phyloP scores from a whole-genome alignment of 192 early-diverging fungal species.

The Backusella luteola region DNA sequence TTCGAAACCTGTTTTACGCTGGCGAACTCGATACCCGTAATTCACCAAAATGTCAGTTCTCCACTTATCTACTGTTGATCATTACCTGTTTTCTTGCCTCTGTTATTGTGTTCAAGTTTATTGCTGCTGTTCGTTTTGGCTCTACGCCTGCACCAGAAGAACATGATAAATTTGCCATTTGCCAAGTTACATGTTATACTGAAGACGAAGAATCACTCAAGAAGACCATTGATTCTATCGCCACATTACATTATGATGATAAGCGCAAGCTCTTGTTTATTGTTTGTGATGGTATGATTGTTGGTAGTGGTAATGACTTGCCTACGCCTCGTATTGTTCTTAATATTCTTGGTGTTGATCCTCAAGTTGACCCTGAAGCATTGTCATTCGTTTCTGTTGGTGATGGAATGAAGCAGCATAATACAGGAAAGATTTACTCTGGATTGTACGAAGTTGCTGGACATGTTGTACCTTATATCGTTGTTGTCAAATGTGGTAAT shows the following conservation, averaged over 20 bases:
- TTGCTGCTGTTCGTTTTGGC: conserved; percentile 78
- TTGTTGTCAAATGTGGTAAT: conserved; percentile 92
- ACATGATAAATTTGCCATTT: conserved; percentile 96
- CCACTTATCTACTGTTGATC: conserved; percentile 65
- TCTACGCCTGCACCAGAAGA: conserved; percentile 73
- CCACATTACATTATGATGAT: conserved; percentile 79
- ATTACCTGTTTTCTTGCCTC: conserved; percentile 64
- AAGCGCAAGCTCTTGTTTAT: conserved; percentile 89
- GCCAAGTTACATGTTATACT: conserved; percentile 95
- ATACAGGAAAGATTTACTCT: conserved; percentile 96
- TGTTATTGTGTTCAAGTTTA: conserved; percentile 77
- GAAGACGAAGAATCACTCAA: conserved; percentile 85
- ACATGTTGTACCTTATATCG: conserved; percentile 92
- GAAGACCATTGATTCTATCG: conserved; percentile 83
- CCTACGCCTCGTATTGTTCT: conserved; percentile 95
- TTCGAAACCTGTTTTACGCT: conserved; percentile 65
- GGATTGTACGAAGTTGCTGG: conserved; percentile 91
- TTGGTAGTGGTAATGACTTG: conserved; percentile 93
- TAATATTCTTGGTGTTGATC: conserved; percentile 85
- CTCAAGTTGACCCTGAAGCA: conserved; percentile 71
- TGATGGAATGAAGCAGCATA: conserved; percentile 89
- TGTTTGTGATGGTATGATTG: conserved; percentile 91
- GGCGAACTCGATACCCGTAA: conserved; percentile 66
- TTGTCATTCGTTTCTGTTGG: conserved; percentile 85
- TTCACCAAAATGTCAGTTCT: conserved; percentile 55